phyloP scores from a whole-genome alignment of 768 basidiomycete species.

The Collybia nuda region DNA sequence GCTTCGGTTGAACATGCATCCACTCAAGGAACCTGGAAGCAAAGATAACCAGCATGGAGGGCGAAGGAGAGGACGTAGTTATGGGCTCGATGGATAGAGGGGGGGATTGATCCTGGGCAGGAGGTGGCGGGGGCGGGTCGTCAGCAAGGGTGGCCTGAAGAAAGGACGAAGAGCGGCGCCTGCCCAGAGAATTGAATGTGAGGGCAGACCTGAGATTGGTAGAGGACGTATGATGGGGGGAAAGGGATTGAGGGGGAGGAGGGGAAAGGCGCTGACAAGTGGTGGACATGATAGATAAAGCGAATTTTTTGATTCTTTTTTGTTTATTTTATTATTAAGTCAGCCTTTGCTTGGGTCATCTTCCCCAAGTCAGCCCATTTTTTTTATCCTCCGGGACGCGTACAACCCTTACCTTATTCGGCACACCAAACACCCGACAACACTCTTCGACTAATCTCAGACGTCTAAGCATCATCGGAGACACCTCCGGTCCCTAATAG shows the following conservation, averaged over 20 bases:
- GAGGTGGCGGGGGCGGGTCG: constrained; percentile 14
- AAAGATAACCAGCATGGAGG: constrained; percentile 52
- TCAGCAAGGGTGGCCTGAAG: constrained; percentile 28
- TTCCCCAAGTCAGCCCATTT: constrained; percentile 2
- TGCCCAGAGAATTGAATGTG: constrained; percentile 52
- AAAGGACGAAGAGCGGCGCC: constrained; percentile 52
- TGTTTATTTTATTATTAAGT: neutral
- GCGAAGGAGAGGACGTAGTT: constrained; percentile 20
- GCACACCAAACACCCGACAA: neutral
- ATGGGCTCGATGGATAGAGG: constrained; percentile 10
- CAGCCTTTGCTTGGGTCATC: neutral
- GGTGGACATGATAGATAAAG: constrained; percentile 13
- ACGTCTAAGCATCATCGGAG: neutral
- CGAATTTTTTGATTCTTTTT: neutral
- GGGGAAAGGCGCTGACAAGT: constrained; percentile 20
- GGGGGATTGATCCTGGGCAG: constrained; percentile 11
- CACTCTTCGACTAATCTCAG: neutral
- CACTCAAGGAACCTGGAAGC: constrained; percentile 52
- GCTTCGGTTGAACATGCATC: constrained; percentile 44
- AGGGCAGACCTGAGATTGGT: constrained; percentile 54
- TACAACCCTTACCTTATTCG: too few relatives aligned
- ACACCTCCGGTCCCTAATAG: too few relatives aligned
- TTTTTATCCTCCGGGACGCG: neutral
- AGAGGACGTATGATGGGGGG: constrained; percentile 59
- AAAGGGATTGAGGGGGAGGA: constrained; percentile 30